phyloP scores from a whole-genome alignment of 2,329 filamentous ascomycete species.

The Cercospora beticola region DNA sequence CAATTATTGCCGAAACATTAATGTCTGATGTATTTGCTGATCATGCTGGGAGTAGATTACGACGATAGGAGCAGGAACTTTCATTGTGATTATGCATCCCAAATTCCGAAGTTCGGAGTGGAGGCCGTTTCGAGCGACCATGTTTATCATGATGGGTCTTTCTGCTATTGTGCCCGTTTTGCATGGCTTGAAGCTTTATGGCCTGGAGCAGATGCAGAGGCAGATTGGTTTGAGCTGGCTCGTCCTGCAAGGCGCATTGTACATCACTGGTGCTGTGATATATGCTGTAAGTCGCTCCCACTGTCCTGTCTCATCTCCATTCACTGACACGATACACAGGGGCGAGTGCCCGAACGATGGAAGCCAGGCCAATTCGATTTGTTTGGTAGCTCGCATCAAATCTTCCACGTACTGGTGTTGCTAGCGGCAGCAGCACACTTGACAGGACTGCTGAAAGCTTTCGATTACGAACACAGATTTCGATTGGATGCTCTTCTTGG shows the following conservation, averaged over 20 bases:
- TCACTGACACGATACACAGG: slow-evolving; percentile 44
- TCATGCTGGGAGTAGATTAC: slow-evolving; percentile 61
- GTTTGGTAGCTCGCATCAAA: slow-evolving; percentile 89
- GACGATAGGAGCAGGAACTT: slow-evolving; percentile 72
- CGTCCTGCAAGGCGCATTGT: slow-evolving; percentile 74
- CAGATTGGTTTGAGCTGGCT: slow-evolving; percentile 82
- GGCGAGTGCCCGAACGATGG: slow-evolving; percentile 78
- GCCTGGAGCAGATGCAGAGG: slow-evolving; percentile 62
- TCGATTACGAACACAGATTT: slow-evolving; percentile 71
- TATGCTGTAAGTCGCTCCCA: slow-evolving; percentile 67
- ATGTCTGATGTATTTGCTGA: background rate
- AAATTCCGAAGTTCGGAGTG: slow-evolving; percentile 79
- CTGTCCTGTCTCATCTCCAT: background rate
- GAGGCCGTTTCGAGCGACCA: slow-evolving; percentile 79
- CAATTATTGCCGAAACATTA: too few relatives aligned
- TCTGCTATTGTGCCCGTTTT: slow-evolving; percentile 81
- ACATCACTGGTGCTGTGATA: slow-evolving; percentile 79
- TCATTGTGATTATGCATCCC: slow-evolving; percentile 74
- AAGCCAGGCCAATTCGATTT: slow-evolving; percentile 82
- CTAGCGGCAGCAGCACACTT: slow-evolving; percentile 80
- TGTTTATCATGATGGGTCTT: slow-evolving; percentile 86
- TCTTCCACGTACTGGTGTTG: slow-evolving; percentile 89
- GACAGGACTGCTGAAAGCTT: slow-evolving; percentile 76
- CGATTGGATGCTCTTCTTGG: slow-evolving; percentile 7
- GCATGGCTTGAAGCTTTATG: slow-evolving; percentile 70